These are phyloP conservation scores for Salix brachista DNA, from an alignment of 345 rosid species.

Conservation along the genomic window DNA sequence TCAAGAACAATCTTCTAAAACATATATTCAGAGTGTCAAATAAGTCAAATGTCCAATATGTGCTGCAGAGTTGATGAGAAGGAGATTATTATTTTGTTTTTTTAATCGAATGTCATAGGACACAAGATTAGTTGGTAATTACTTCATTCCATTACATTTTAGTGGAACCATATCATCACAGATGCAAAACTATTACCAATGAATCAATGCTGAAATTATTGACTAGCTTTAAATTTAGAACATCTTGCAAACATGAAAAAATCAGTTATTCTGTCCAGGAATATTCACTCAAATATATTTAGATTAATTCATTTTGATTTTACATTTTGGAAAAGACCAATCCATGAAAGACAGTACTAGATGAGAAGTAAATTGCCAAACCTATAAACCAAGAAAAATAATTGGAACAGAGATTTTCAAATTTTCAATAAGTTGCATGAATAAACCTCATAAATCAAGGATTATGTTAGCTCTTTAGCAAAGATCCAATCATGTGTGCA, in stretches of 20 bases:
- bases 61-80: background rate
- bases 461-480: background rate
- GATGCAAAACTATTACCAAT: background rate
- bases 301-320: background rate
- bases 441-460: background rate
- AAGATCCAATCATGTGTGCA: background rate
- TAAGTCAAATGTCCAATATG: background rate
- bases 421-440: background rate
- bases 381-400: background rate
- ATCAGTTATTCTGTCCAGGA: background rate
- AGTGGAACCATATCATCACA: background rate
- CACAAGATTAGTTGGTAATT: background rate
- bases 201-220: background rate
- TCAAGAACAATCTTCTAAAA: background rate
- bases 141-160: background rate
- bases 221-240: background rate
- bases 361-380: background rate
- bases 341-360: background rate
- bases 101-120: background rate
- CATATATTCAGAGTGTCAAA: background rate
- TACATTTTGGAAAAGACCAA: background rate
- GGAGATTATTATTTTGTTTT: background rate
- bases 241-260: background rate
- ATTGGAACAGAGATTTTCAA: background rate
- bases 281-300: background rate